Base-by-base conservation (phyloP, 2,329 filamentous ascomycete species). In the Ophiostoma sp. region DNA sequence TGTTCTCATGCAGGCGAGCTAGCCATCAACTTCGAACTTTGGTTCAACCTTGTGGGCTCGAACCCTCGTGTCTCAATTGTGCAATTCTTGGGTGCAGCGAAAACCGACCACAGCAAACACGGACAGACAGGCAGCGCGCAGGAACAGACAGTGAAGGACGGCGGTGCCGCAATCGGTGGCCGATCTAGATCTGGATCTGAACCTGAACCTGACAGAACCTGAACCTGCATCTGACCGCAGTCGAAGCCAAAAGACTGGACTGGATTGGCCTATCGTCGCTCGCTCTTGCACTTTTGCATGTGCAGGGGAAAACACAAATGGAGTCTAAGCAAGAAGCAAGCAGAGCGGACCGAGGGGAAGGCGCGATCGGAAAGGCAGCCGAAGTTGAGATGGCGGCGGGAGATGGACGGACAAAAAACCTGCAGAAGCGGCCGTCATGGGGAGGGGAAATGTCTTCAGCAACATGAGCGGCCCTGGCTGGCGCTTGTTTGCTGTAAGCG, bases 1-100 rank as follows among this genome's bases (percentile, higher is more conserved):
- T 22, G 6, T 48, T 48, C 42, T 19, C 36, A 45, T 45, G 61
- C 61, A 45, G 22, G 36, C 36, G 61, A 28, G 61, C 61, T 8
- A 17, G 36, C 61, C 61, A 19, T 66, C 39, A 6, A 66, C 12
- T 66, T 39, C 36, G 22, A 64, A 42, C 39, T 28, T 66, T 45
- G 61, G 61, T 15, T 66, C 61, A 22, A 19, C 36, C 36, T 28
- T 22, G 22, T 55, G 50, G 50, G 50, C 25, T 28, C 50, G 50
- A 55, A 22, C 50, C 25, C 42, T 48, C 15, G 42, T 22, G 31
- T 66, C 36, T 66, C 61, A 45, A 45, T 66, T 66, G 61, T 66
- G 61, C 61, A 45, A 25, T 66, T 66, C 36, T 45, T 66, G 42
- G 36, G 61, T 66, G 61, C 61, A 66, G 61, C 36, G 36, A 66